Base-by-base conservation (phyloP, 2,329 filamentous ascomycete species). In the Trichoderma sp. region DNA sequence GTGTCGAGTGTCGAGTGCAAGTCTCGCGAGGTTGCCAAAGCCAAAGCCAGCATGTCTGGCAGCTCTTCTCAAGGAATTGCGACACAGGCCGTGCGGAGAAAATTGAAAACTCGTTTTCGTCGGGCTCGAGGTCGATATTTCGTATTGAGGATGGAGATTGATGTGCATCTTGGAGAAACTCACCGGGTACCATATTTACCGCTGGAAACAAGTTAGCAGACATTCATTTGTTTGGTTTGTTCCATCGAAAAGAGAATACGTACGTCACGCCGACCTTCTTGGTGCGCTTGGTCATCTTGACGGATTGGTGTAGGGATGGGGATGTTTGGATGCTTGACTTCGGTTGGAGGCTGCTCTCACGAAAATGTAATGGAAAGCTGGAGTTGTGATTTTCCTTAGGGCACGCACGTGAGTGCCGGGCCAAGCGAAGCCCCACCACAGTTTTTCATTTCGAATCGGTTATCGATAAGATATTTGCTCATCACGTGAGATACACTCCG, bases 141-240 rank as follows among this genome's bases (percentile, higher is more conserved):
- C 58, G 53, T 13, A n/a, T 39, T 58, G 42, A 12, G 45, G 27
- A 56, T 39, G n/a, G 52, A 42, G 25, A 34, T 53, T 32, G 45
- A 27, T 59, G 69, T 52, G 29, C 29, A 60, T 60, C 42, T 61
- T 34, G 15, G 15, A 12, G 58, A 67, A 68, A 80, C 90, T 84
- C 91, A 96, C 90, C 93, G 92, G 82, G 91, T 94, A 89, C 94
- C 94, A 86, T 97, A 97, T 90, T 97, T 96, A 86, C 94, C 79
- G 79, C 79, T 81, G 76, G 32, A 67, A 29, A 68, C 22, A 39
- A 29, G 74, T 80, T 78, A 80, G 75, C 74, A 75, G 70, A 53
- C 52, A 45, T 53, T 54, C 53, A 9, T 45, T 56, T 69, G 9
- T 27, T 58, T 17, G 29, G 15, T 57, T 32, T 7, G 58, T 19